These are phyloP conservation scores for Suillus subaureus DNA, from an alignment of 768 basidiomycete species.

Conservation along the genomic window DNA sequence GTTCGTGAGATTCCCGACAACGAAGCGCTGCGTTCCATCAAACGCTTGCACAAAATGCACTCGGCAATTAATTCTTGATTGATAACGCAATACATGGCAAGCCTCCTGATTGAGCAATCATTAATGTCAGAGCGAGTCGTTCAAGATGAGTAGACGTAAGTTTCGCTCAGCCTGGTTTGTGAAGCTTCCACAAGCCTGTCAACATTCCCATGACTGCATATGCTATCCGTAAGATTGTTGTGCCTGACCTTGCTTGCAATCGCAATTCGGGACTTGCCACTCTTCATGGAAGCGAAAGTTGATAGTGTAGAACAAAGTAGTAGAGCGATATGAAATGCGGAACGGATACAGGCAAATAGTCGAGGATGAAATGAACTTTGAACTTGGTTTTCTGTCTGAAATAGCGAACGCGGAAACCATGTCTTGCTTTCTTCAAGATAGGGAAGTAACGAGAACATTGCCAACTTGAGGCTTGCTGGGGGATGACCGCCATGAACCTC, in stretches of 20 bases:
- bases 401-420: slow-evolving; percentile 53
- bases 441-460: slow-evolving; percentile 52
- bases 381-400: slow-evolving; percentile 62
- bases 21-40: neutral
- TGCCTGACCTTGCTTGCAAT: slow-evolving; percentile 40
- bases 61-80: neutral
- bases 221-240: slow-evolving; percentile 21
- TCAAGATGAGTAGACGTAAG: slow-evolving; percentile 6
- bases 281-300: slow-evolving; percentile 39
- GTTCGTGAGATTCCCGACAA: slow-evolving; percentile 6
- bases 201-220: neutral
- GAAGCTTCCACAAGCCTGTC: slow-evolving; percentile 11
- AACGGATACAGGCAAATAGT: slow-evolving; percentile 48
- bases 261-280: slow-evolving; percentile 41
- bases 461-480: slow-evolving; percentile 44
- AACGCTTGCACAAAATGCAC: neutral
- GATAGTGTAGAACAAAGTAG: slow-evolving; percentile 48
- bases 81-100: neutral
- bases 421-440: slow-evolving; percentile 47
- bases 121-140: neutral
- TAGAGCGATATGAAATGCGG: slow-evolving; percentile 45
- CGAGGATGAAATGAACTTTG: slow-evolving; percentile 64
- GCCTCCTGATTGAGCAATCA: slow-evolving; percentile 4
- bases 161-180: slow-evolving; percentile 16
- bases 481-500: slow-evolving; percentile 44